Percentiles rank a stretch among this genome's conserved stretches.
phyloP scores from a whole-genome alignment of 2,329 filamentous ascomycete genomes.

The Sporothrix schenckii region DNA sequence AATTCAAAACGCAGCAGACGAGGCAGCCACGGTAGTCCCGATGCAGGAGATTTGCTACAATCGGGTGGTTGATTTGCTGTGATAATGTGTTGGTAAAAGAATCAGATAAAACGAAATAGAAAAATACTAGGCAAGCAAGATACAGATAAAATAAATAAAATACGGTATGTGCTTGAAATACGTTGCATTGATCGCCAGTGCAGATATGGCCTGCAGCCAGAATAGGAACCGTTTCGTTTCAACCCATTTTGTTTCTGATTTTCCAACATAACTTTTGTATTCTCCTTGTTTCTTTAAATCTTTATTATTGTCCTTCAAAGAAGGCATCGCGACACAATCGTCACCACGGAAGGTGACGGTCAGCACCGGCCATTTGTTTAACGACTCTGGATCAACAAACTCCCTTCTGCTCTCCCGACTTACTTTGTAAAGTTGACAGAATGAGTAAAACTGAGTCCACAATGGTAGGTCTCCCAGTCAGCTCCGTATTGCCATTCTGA shows the following conservation, averaged over 20 bases:
- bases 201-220: not conserved
- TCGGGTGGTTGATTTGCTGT: not conserved
- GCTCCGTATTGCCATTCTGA: too few relatives aligned
- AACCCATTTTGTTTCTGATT: too few relatives aligned
- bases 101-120: not conserved
- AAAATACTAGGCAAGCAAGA: not conserved
- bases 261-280: not conserved
- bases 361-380: not conserved
- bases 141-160: not conserved
- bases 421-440: not conserved
- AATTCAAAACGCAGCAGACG: not conserved
- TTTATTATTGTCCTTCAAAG: too few relatives aligned
- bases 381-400: too few relatives aligned
- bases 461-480: not conserved
- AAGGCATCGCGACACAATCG: not conserved
- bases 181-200: not conserved
- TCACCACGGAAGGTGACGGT: not conserved
- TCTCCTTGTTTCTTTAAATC: too few relatives aligned
- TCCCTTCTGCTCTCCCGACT: too few relatives aligned
- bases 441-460: not conserved
- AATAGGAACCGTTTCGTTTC: not conserved
- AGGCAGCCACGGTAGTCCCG: slow-evolving; percentile 4
- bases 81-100: not conserved
- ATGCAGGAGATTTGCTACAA: not conserved
- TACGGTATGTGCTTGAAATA: not conserved